A percentile compares a stretch with the other conserved stretches of the same genome.
Evolutionary conservation across 495 filamentous ascomycete genomes (phyloP).

Genomic region (Trichoderma erinaceum): DNA sequence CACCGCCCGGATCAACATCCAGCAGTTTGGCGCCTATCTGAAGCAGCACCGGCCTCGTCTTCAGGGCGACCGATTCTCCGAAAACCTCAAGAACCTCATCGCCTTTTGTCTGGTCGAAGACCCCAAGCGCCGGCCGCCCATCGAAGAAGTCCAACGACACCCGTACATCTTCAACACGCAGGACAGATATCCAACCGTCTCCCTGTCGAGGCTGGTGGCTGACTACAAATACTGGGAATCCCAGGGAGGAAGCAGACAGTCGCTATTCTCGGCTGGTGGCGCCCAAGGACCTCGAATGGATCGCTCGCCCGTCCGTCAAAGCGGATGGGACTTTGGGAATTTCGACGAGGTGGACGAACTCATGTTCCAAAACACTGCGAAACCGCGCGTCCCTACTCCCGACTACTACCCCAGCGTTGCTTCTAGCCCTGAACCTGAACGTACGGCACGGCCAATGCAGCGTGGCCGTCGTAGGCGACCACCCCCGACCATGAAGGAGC

Average conservation of each 20-base stretch:
- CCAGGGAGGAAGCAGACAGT: constrained; percentile 73
- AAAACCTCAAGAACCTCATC: constrained; percentile 69
- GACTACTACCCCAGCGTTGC: constrained; percentile 46
- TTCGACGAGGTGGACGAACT: constrained; percentile 74
- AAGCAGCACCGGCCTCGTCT: constrained; percentile 61
- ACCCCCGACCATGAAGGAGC: constrained; percentile 43
- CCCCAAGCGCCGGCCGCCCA: constrained; percentile 66
- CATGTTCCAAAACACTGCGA: constrained; percentile 39
- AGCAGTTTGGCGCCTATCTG: constrained; percentile 54
- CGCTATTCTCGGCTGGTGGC: constrained; percentile 71
- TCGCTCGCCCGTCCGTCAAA: constrained; percentile 40
- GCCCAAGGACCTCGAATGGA: constrained; percentile 52
- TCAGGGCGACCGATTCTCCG: constrained; percentile 68
- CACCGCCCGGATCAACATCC: constrained; percentile 41
- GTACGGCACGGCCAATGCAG: constrained; percentile 30
- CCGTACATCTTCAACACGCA: constrained; percentile 56
- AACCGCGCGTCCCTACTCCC: constrained; percentile 40
- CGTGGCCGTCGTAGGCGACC: constrained; percentile 44
- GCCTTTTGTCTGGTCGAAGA: constrained; percentile 72
- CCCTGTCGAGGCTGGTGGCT: constrained; percentile 66
- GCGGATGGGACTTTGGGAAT: constrained; percentile 91
- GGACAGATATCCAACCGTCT: constrained; percentile 64
- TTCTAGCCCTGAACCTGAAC: constrained; percentile 31
- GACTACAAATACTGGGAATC: constrained; percentile 83
- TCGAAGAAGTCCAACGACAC: constrained; percentile 57